Percentiles rank a stretch among this genome's conserved stretches.
These are phyloP conservation scores for Fusarium subglutinans DNA, from an alignment of 2,329 filamentous ascomycete species.

Conservation along the genomic window DNA sequence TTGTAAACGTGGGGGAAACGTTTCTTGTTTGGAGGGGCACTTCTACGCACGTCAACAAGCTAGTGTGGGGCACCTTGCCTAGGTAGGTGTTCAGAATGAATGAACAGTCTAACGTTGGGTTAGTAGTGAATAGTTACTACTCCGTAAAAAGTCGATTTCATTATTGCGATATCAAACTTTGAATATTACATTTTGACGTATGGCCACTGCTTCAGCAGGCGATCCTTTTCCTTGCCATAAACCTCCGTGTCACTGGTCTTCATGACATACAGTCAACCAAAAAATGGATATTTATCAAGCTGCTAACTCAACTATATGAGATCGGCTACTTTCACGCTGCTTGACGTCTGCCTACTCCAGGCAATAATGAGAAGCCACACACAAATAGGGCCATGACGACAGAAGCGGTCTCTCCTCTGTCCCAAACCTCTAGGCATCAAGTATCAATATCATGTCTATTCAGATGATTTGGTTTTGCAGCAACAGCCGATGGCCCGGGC, in stretches of 20 bases:
- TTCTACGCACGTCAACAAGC: slow-evolving; percentile 4
- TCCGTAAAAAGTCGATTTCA: background rate
- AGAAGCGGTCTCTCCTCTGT: background rate
- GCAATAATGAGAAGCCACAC: background rate
- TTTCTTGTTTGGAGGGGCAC: slow-evolving; percentile 26
- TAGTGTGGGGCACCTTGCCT: slow-evolving; percentile 21
- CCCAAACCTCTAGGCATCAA: background rate
- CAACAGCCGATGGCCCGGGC: background rate
- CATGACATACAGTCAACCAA: background rate
- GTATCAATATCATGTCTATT: background rate
- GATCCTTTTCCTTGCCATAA: background rate
- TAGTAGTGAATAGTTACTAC: background rate
- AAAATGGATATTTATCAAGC: background rate
- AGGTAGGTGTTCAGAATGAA: background rate
- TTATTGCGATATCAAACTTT: background rate
- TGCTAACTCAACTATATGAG: background rate
- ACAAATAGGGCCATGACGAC: background rate
- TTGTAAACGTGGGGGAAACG: slow-evolving; percentile 27
- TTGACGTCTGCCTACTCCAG: background rate
- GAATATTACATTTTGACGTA: background rate
- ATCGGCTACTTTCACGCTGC: background rate
- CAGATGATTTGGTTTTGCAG: background rate
- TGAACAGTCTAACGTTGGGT: background rate
- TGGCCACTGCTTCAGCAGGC: background rate
- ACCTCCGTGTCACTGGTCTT: background rate